A percentile compares a stretch with the other conserved stretches of the same genome.
Evolutionary conservation across 768 basidiomycete genomes (phyloP).

Genomic region (Mycena maculata): DNA sequence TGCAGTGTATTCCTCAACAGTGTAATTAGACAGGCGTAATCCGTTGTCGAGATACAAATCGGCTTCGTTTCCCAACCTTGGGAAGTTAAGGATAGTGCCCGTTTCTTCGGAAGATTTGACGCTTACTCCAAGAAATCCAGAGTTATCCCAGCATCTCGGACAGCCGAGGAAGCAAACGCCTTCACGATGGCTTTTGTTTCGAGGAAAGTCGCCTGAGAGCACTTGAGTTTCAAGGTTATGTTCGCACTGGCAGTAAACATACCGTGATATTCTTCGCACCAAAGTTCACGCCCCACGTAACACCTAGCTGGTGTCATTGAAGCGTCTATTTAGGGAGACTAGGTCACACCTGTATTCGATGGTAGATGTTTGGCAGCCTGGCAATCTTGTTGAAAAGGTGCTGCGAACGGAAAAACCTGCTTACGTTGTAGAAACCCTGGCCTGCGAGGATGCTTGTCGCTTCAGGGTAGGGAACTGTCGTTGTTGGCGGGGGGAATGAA

Average conservation of each 20-base stretch:
- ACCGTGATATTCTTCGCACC: constrained; percentile 61
- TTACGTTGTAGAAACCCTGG: constrained; percentile 59
- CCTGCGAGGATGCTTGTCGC: constrained; percentile 71
- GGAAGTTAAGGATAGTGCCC: background rate
- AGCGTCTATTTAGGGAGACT: constrained; percentile 53
- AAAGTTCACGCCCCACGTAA: constrained; percentile 82
- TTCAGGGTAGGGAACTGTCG: constrained; percentile 72
- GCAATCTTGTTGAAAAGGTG: background rate
- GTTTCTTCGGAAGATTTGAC: background rate
- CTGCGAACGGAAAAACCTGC: background rate
- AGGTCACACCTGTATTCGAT: constrained; percentile 42
- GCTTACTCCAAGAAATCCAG: constrained; percentile 65
- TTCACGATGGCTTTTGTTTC: constrained; percentile 60
- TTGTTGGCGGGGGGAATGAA: constrained; percentile 62
- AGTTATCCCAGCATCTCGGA: constrained; percentile 54
- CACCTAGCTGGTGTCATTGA: no score
- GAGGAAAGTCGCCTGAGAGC: constrained; percentile 50
- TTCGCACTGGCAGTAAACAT: background rate
- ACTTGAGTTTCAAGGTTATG: background rate
- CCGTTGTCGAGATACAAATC: constrained; percentile 65
- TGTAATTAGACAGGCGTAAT: constrained; percentile 52
- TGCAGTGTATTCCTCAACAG: constrained; percentile 56
- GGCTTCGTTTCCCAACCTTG: constrained; percentile 66
- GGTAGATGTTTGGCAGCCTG: constrained; percentile 64
- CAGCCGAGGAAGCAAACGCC: constrained; percentile 57